Base-by-base conservation (phyloP, 495 filamentous ascomycete species). In the Lindgomyces ingoldianus region DNA sequence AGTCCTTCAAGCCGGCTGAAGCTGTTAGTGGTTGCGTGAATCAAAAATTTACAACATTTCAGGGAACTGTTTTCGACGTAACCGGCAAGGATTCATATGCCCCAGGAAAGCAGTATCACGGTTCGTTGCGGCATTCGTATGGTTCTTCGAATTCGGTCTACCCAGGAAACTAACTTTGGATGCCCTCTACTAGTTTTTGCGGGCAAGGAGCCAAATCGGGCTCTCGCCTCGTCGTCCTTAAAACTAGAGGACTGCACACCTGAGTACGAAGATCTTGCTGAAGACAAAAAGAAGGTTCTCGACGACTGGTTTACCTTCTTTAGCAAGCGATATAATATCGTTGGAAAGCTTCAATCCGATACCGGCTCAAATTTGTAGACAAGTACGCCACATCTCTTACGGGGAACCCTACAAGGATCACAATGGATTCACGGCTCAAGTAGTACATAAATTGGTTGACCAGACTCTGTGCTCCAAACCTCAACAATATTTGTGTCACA, bases 291-390 rank as follows among this genome's bases (percentile, higher is more conserved):
- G 78, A 82, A 80, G 25, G 85, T 88, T 14, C 79, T 99, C 42
- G 81, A 90, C 22, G 95, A 98, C 72, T 99, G 94, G 94, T 87
- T 84, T 55, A 95, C 88, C 2, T 98, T 96, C 79, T 98, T 98
- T 78, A 88, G 86, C 69, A 98, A 97, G 78, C 81, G 94, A 42
- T 98, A 98, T 74, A 96, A 93, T 70, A 85, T 97, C 58, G 87
- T 97, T 42, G 94, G 94, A 30, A 48, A 48, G 57, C 46, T 70
- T 12, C 52, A 63, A 30, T 26, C 49, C 1, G 57, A 60, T 30
- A 24, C 30, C 21, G 30, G 22, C 21, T 51, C 58, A 3, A 60
- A 24, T 19, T 29, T 60, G 24, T 60, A 45, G 27, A 6, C 25
- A 10, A 8, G n/a, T n/a, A n/a, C n/a, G n/a, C n/a, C n/a, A n/a